Base-by-base conservation (phyloP, 345 rosid species). In the Mallotus nudiflorus region DNA sequence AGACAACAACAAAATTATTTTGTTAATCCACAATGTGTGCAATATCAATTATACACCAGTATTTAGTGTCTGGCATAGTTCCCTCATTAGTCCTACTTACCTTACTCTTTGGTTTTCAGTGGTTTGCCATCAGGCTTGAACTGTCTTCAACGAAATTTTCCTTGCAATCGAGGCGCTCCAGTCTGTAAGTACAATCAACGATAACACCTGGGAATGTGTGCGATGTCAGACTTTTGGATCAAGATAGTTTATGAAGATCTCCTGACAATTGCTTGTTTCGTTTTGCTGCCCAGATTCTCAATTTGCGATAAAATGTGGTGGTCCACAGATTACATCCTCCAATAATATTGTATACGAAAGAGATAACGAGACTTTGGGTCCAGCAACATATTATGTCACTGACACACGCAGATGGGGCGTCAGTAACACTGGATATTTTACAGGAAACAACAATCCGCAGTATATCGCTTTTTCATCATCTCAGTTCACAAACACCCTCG, bases 111-210 rank as follows among this genome's bases (percentile, higher is more conserved):
- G 66, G 24, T 50, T 72, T 70, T 59, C 71, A 82, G 90, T 31
- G 66, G 63, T 76, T 72, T 76, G 69, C 78, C 84, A 9, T 73
- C 82, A 0, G 88, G 95, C 33, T 75, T 93, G 68, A 68, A 74
- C 66, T 93, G 98, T 73, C 90, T 93, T 69, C 97, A 93, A 65
- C 74, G 69, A 58, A 67, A 78, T 62, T 90, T 90, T 73, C 87
- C 78, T 31, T 90, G 97, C 82, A 72, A 81, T 72, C 81, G 84
- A 64, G 90, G 77, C 45, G 2, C 68, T 81, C 85, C 89, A 66
- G 67, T 75, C 37, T 86, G 95, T 90, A 79, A 89, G 97, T 77
- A 37, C 27, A 63, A 42, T 12, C 14, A 42, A 39, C n/a, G 9
- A 42, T 12, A 19, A 18, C 22, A 49, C 24, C 2, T 16, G 40